Conservation (phyloP, 2,329 filamentous ascomycete species). For the Polychaeton citri region DNA sequence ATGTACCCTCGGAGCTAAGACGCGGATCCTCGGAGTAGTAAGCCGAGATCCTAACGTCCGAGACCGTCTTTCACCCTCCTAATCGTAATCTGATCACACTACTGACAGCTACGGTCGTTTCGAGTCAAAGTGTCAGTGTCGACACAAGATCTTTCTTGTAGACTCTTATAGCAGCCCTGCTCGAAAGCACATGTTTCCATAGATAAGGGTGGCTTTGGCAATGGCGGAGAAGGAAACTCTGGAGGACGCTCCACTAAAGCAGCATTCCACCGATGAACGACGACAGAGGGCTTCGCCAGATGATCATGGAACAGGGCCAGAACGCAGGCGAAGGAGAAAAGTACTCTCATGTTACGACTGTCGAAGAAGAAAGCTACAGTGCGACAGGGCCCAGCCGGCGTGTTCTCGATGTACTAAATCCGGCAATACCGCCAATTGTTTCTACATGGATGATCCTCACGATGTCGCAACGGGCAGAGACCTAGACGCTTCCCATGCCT, state of each 20-base stretch:
- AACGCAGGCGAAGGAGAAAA: constrained; percentile 32
- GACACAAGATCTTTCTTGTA: too few species aligned
- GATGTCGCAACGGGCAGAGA: constrained; percentile 11
- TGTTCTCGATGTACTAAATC: constrained; percentile 32
- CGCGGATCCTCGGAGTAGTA: too few species aligned
- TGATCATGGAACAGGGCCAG: constrained; percentile 4
- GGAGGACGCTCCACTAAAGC: neutral
- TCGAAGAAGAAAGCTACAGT: constrained; percentile 34
- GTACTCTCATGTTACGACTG: constrained; percentile 35
- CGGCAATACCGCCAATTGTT: constrained; percentile 28
- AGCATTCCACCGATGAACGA: neutral
- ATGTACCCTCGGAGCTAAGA: too few species aligned
- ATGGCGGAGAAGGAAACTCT: too few species aligned
- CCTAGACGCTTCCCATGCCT: constrained; percentile 22
- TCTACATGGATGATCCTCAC: constrained; percentile 23
- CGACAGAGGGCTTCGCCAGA: neutral
- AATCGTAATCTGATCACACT: too few species aligned
- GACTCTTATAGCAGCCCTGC: too few species aligned
- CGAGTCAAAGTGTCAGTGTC: too few species aligned
- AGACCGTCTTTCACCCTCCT: too few species aligned
- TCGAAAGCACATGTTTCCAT: too few species aligned
- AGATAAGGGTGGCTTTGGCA: too few species aligned
- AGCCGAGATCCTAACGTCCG: too few species aligned
- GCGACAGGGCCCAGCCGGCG: constrained; percentile 31
- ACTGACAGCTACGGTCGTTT: too few species aligned